These are phyloP conservation scores for Exophiala mesophila DNA, from an alignment of 2,329 filamentous ascomycete genomes.

Conservation along the genomic window DNA sequence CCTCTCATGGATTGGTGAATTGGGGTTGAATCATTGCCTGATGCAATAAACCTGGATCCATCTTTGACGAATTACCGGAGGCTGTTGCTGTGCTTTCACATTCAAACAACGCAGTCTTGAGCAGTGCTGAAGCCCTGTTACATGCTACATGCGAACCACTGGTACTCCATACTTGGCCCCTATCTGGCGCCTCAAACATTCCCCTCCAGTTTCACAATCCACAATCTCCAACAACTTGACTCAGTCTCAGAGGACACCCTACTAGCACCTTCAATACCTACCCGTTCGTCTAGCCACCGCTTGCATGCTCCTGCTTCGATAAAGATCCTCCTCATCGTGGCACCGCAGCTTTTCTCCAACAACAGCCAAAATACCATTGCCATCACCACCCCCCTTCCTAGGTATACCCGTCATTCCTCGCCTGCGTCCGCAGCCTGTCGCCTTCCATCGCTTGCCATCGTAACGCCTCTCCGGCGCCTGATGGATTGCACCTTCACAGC, in stretches of 20 bases:
- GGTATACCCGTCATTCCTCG: too few relatives aligned
- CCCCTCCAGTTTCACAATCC: constrained; percentile 12
- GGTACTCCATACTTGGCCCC: constrained; percentile 5
- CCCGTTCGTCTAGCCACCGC: too few relatives aligned
- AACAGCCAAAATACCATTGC: too few relatives aligned
- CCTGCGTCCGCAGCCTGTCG: too few relatives aligned
- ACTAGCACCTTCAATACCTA: too few relatives aligned
- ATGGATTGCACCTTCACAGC: constrained; percentile 13
- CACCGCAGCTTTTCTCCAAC: too few relatives aligned
- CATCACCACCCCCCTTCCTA: too few relatives aligned
- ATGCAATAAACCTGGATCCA: constrained; percentile 11
- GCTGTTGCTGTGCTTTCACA: constrained; percentile 8
- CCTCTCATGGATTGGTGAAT: constrained; percentile 17
- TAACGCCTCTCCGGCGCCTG: constrained; percentile 8
- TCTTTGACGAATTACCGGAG: not conserved
- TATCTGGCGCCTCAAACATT: constrained; percentile 10
- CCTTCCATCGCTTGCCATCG: not conserved
- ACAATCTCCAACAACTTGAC: constrained; percentile 2
- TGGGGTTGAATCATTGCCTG: constrained; percentile 5
- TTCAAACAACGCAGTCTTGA: constrained; percentile 8
- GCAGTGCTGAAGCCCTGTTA: constrained; percentile 6
- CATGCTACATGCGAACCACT: not conserved
- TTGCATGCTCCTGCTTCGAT: too few relatives aligned
- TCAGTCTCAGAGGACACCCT: too few relatives aligned
- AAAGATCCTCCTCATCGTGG: too few relatives aligned